These are phyloP conservation scores for Kurtzmaniella quercitrusa DNA, from an alignment of 1,139 yeast genomes.

Conservation along the genomic window DNA sequence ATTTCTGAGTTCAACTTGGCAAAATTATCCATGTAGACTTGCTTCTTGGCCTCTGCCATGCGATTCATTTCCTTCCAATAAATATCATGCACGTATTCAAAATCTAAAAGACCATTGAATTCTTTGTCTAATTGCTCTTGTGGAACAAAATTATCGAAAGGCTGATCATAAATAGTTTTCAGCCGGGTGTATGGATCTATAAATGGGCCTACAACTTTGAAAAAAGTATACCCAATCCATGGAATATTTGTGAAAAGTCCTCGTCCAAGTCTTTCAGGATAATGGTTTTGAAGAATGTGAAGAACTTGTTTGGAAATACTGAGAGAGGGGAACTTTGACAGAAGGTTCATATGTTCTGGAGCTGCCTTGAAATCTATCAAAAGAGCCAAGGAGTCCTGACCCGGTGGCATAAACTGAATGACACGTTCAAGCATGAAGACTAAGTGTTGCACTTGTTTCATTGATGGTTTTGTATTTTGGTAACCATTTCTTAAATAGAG, in stretches of 20 bases:
- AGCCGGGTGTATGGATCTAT: slow-evolving; percentile 93
- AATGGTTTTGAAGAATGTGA: slow-evolving; percentile 87
- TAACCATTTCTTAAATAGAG: slow-evolving; percentile 86
- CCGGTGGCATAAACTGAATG: slow-evolving; percentile 91
- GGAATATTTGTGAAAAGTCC: slow-evolving; percentile 91
- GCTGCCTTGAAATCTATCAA: slow-evolving; percentile 82
- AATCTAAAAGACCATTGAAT: slow-evolving; percentile 80
- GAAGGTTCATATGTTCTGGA: slow-evolving; percentile 36
- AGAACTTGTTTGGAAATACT: slow-evolving; percentile 69
- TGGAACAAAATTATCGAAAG: slow-evolving; percentile 80
- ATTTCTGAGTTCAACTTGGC: slow-evolving; percentile 61
- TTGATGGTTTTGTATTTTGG: slow-evolving; percentile 85
- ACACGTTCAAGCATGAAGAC: slow-evolving; percentile 89
- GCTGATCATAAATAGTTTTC: slow-evolving; percentile 86
- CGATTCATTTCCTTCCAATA: slow-evolving; percentile 76
- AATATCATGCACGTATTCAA: slow-evolving; percentile 70
- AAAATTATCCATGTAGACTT: slow-evolving; percentile 58
- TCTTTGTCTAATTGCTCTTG: slow-evolving; percentile 74
- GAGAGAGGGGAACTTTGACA: slow-evolving; percentile 41
- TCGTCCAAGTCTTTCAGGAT: slow-evolving; percentile 91
- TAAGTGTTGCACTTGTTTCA: slow-evolving; percentile 86
- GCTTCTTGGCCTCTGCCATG: slow-evolving; percentile 54
- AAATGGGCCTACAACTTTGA: slow-evolving; percentile 87
- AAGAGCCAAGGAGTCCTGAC: slow-evolving; percentile 88
- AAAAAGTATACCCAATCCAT: slow-evolving; percentile 85